These are phyloP conservation scores for Candida michaelii DNA, from an alignment of 805 yeast genomes.

Conservation along the genomic window DNA sequence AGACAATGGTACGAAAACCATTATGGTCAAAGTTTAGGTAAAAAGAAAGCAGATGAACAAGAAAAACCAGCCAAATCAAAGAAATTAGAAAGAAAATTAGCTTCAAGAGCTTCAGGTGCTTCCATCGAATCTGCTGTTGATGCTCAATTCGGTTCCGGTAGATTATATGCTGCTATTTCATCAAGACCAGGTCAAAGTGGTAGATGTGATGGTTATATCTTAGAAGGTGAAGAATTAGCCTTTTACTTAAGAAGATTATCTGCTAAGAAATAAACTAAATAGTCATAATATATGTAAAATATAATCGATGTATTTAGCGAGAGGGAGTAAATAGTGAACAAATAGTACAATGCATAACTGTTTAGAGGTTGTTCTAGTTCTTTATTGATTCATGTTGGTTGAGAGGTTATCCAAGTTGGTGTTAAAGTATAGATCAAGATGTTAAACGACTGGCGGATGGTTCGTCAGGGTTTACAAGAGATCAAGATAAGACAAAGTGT, in stretches of 20 bases:
- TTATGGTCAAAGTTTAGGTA: conserved; percentile 93
- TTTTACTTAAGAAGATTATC: conserved; percentile 99
- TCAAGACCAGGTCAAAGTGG: conserved; percentile 99
- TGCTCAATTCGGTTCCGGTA: conserved; percentile 97
- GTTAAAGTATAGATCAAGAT: no score
- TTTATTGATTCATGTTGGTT: no score
- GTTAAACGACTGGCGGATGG: no score
- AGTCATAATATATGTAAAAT: conserved; percentile 6
- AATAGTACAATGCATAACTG: no score
- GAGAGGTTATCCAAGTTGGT: no score
- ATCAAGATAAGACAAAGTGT: no score
- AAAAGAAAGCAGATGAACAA: conserved; percentile 51
- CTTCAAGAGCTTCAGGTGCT: conserved; percentile 84
- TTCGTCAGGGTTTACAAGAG: no score
- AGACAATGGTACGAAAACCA: conserved; percentile 98
- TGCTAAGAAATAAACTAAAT: conserved; percentile 83
- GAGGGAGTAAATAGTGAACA: no score
- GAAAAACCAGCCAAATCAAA: conserved; percentile 66
- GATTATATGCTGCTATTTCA: conserved; percentile 96
- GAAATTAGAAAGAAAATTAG: conserved; percentile 87
- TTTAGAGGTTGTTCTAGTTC: background rate
- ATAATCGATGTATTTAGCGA: background rate
- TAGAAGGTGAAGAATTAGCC: conserved; percentile 99
- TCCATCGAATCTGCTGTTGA: conserved; percentile 88
- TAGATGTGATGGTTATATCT: conserved; percentile 99